Evolutionary conservation across 306 rosid species (phyloP), one percentile per base, ranked within the genome.

Genomic region (Senna tora): DNA sequence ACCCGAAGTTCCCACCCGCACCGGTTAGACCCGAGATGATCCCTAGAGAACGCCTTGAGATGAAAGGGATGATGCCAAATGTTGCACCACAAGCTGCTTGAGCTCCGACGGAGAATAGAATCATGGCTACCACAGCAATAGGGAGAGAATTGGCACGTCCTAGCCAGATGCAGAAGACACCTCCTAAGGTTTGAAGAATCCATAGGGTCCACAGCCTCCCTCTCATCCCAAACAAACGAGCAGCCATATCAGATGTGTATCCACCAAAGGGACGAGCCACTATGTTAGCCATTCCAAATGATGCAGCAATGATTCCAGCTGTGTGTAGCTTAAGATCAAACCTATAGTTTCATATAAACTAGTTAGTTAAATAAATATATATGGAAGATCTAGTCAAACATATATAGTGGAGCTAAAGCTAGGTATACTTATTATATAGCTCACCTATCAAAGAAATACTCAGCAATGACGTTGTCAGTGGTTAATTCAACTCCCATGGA

Each of bases 81-180:
- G 98, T 94, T 9, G 96, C 97, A 15, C 98, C 97, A 11, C 97
- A 94, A 0, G 98, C 96, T 1, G 97, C 94, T 67, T 89, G 97
- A n/a, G 92, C 98, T 56, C 97, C 97, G 4, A 91, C 0, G 2
- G 98, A 94, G 91, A 94, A 94, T 9, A 91, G 85, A 17, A 91
- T 91, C 98, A 94, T 94, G 2, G 96, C 56, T 0, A 76, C 30
- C 4, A 91, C 16, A 1, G 98, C 94, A 2, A 83, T 3, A 5
- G 94, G 91, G 4, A 93, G 89, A 0, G 96, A 62, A 51, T 79
- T 79, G 21, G 96, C 94, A 8, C 89, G 81, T 8, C 97, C 98
- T 0, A 91, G 90, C 87, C 98, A 94, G 45, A 91, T 86, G 22
- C 96, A 91, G 84, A 94, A 94, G 10, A 55, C 86, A 2, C 97